These are phyloP conservation scores for Marasmius tenuissimus DNA, from an alignment of 1,284 basidiomycete genomes.

Conservation along the genomic window DNA sequence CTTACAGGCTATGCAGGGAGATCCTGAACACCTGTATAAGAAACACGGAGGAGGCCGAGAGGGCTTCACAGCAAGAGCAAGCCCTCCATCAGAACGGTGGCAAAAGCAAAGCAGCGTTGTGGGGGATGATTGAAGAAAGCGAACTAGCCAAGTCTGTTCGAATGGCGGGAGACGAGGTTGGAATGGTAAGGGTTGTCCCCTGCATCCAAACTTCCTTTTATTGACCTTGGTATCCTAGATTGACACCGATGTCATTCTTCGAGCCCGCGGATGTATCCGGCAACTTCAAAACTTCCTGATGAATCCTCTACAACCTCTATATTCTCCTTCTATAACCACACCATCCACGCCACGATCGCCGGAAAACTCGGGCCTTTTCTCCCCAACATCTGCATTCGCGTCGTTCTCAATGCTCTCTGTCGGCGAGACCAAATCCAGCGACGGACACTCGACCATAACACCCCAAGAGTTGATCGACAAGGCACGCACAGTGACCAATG, in stretches of 20 bases:
- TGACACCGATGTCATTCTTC: conserved; percentile 52
- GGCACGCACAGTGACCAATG: neutral
- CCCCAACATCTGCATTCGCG: neutral
- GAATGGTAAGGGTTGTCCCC: conserved; percentile 44
- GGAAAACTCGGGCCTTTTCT: neutral
- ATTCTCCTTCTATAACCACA: conserved; percentile 33
- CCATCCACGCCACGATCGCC: conserved; percentile 36
- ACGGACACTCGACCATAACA: neutral
- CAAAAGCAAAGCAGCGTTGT: conserved; percentile 59
- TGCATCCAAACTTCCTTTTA: neutral
- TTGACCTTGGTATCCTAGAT: conserved; percentile 32
- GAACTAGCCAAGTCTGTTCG: conserved; percentile 70
- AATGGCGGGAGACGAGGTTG: conserved; percentile 46
- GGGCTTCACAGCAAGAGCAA: conserved; percentile 30
- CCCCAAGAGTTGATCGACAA: neutral
- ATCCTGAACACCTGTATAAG: conserved; percentile 84
- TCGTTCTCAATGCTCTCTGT: neutral
- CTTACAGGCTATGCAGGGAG: conserved; percentile 66
- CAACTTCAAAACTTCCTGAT: conserved; percentile 49
- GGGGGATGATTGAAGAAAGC: conserved; percentile 82
- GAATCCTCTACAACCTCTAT: conserved; percentile 17
- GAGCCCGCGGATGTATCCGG: conserved; percentile 48
- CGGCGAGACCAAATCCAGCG: neutral
- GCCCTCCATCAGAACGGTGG: conserved; percentile 16
- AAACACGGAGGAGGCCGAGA: conserved; percentile 85